Evolutionary conservation across 2,329 filamentous ascomycete genomes (phyloP), one percentile per base, ranked within the genome.

Genomic region (Monosporascus ibericus): DNA sequence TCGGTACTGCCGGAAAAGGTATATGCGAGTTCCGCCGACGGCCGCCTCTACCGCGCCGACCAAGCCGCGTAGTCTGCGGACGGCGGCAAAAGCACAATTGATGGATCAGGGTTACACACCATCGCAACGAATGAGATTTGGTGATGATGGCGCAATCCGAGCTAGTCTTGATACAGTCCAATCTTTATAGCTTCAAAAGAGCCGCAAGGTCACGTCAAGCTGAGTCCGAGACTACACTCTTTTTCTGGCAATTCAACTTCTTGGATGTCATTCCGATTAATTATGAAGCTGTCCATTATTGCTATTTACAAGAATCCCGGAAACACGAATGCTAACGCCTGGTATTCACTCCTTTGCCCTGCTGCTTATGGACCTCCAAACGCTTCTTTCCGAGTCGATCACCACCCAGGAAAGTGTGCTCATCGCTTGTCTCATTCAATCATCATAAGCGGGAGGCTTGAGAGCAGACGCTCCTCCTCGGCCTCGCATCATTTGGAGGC

Each of bases 61-160:
- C n/a, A 42, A 42, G 39, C 39, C 39, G 20, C 18, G 6, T 15
- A 42, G 37, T 9, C 22, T 20, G n/a, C n/a, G 11, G 11, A 24
- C n/a, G 11, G 22, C 42, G 22, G 42, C 42, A 14, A 14, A 27
- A 25, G 30, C 24, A 25, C 6, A 22, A 8, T n/a, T 30, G 42
- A 46, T 46, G 42, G 42, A 42, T 42, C 39, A 11, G 1, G 17
- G 17, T 17, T 5, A 40, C 38, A 40, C 38, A 40, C 38, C 38
- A 18, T 20, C 42, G 25, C 42, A n/a, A 46, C 42, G 42, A 46
- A 46, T 46, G 42, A 46, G 42, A 18, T 46, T 46, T 46, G 20
- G 42, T 46, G 42, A 30, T 6, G 52, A 65, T 65, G 56, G 61
- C 59, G 63, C 63, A 64, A 65, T 65, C 54, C 52, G 52, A 60